These are phyloP conservation scores for Lasiosphaeris hirsuta DNA, from an alignment of 495 filamentous ascomycete species.

Conservation along the genomic window DNA sequence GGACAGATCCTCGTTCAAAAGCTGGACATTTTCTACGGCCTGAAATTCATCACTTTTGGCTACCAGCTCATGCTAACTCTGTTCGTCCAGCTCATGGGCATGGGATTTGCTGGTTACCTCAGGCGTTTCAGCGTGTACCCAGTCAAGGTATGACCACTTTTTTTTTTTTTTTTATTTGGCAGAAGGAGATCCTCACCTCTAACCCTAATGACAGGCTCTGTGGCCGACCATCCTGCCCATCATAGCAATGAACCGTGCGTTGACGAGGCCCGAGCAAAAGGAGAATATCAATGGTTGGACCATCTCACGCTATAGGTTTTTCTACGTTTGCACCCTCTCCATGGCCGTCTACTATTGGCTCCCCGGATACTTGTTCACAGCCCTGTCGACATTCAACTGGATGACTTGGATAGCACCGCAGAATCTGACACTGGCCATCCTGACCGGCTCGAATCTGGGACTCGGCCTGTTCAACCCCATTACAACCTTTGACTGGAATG, in stretches of 20 bases:
- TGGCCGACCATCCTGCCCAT: slow-evolving; percentile 31
- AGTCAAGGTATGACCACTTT: too few relatives aligned
- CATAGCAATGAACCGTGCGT: slow-evolving; percentile 33
- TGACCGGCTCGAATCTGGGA: slow-evolving; percentile 27
- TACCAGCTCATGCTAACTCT: slow-evolving; percentile 40
- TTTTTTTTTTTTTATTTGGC: too few relatives aligned
- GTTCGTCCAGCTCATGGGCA: slow-evolving; percentile 43
- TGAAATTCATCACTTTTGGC: slow-evolving; percentile 25
- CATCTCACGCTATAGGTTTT: slow-evolving; percentile 39
- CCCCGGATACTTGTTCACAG: slow-evolving; percentile 36
- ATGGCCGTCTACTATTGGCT: slow-evolving; percentile 41
- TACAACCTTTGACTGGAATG: slow-evolving; percentile 36
- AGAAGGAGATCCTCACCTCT: too few relatives aligned
- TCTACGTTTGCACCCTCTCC: slow-evolving; percentile 24
- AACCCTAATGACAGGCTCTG: too few relatives aligned
- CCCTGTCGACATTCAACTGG: slow-evolving; percentile 38
- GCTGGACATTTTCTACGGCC: slow-evolving; percentile 25
- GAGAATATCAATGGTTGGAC: slow-evolving; percentile 38
- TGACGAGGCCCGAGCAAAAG: slow-evolving; percentile 22
- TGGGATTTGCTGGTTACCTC: slow-evolving; percentile 45
- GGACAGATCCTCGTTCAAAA: slow-evolving; percentile 28
- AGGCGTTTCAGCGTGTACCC: slow-evolving; percentile 49
- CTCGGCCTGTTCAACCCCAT: slow-evolving; percentile 33
- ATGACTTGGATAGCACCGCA: slow-evolving; percentile 40
- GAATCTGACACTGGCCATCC: slow-evolving; percentile 30